Evolutionary conservation across 208 protist genomes (phyloP), one percentile per base, ranked within the genome.

Genomic region (Trypanosoma cruzi): DNA sequence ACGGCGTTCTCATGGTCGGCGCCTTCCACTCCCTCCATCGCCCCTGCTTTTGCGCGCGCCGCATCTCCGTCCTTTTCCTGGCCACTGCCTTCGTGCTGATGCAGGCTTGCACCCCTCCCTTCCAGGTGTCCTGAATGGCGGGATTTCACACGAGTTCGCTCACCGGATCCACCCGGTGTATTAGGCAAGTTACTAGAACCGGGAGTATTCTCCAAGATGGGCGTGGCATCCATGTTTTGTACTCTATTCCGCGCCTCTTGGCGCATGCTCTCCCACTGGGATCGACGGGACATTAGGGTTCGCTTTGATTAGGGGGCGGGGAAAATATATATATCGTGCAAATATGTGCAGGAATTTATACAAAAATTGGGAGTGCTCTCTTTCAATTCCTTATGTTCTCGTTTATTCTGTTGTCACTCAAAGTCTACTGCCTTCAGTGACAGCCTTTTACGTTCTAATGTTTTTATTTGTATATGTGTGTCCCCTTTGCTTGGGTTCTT

Each of bases 201-300:
- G 26, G 53, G 55, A 18, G 55, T 46, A 20, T 18, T 24, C 2
- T 71, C 40, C 31, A 54, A 55, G 28, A 58, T 1, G 26, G 53
- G 55, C 1, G 53, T 31, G 13, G 36, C 26, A 8, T 48, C 54
- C 5, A 50, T 1, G 24, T 57, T 55, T 3, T 63, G 44, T 5
- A 50, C 62, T 20, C 31, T 46, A 32, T 26, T 55, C 29, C 70
- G 70, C 7, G 22, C 56, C 56, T 75, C 63, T 44, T 53, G 46
- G 11, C 70, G 70, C 44, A 75, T 59, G 13, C 18, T 53, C 40
- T 68, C 54, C 70, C 70, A 75, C 42, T 48, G 36, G 34, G 31
- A 31, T 46, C 70, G 70, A 37, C 70, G 60, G 22, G 70, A 75
- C 60, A 69, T 72, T 22, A 40, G 10, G 10, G 36, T 40, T 40